These are phyloP conservation scores for Backusella westeae DNA, from an alignment of 192 early-diverging fungal genomes.

Conservation along the genomic window DNA sequence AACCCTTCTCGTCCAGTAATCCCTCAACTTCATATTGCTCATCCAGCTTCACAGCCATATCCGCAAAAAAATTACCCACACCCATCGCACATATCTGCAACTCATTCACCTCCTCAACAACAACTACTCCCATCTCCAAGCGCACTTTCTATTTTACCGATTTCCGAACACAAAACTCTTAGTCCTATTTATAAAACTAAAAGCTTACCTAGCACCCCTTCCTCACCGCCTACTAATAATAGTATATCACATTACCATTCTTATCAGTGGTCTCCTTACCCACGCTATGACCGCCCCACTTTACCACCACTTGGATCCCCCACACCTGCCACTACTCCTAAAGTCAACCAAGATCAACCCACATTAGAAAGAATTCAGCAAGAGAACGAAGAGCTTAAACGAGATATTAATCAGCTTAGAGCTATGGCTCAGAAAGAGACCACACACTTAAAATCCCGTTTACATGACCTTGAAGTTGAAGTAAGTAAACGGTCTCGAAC, in stretches of 20 bases:
- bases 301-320: slow-evolving; percentile 3
- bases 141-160: slow-evolving; percentile 11
- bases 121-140: slow-evolving; percentile 10
- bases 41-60: slow-evolving; percentile 11
- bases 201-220: slow-evolving; percentile 6
- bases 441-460: neutral
- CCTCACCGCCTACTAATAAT: neutral
- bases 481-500: neutral
- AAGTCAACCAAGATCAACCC: neutral
- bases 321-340: neutral
- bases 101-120: slow-evolving; percentile 10
- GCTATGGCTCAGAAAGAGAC: slow-evolving; percentile 7
- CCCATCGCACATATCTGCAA: neutral
- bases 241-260: neutral
- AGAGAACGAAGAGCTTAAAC: slow-evolving; percentile 13
- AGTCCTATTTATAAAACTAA: slow-evolving; percentile 5
- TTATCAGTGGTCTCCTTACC: slow-evolving; percentile 16
- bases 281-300: slow-evolving; percentile 1
- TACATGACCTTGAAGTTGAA: slow-evolving; percentile 22
- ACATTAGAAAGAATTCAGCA: neutral
- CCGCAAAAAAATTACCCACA: slow-evolving; percentile 5
- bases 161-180: slow-evolving; percentile 2
- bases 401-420: slow-evolving; percentile 13
- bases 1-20: slow-evolving; percentile 6
- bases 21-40: slow-evolving; percentile 13